Percentiles rank a stretch among this genome's conserved stretches.
Evolutionary conservation across 2,329 filamentous ascomycete species (phyloP).

Genomic region (Claviceps sp.): DNA sequence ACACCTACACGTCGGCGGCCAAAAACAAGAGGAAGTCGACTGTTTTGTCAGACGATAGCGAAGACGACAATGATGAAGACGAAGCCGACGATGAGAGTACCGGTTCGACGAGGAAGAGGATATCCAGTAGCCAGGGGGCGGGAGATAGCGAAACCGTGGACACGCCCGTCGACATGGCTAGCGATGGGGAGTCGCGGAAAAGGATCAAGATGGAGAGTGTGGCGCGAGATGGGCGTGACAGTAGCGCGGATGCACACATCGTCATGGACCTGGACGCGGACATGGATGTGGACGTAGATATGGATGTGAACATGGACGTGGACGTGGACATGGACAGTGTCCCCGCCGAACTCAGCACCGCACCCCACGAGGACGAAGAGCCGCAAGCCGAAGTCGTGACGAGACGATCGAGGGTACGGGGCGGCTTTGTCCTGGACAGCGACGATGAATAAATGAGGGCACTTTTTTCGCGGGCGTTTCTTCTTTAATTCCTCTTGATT

Average conservation of each 20-base stretch:
- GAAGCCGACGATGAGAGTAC: slow-evolving; percentile 13
- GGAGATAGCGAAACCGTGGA: slow-evolving; percentile 15
- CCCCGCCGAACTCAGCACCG: not conserved
- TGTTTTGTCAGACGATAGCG: slow-evolving; percentile 14
- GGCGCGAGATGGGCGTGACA: slow-evolving; percentile 12
- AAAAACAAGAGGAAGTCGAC: slow-evolving; percentile 17
- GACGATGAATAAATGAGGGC: slow-evolving; percentile 30
- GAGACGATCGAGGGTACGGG: slow-evolving; percentile 31
- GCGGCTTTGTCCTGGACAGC: slow-evolving; percentile 45
- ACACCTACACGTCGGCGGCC: slow-evolving; percentile 7
- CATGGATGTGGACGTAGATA: slow-evolving; percentile 10
- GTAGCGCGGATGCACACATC: slow-evolving; percentile 12
- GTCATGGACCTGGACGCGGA: slow-evolving; percentile 15
- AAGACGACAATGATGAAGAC: slow-evolving; percentile 7
- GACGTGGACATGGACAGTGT: slow-evolving; percentile 13
- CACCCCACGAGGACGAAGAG: slow-evolving; percentile 5
- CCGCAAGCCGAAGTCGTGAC: slow-evolving; percentile 15
- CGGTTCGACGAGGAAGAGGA: slow-evolving; percentile 9
- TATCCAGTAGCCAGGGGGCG: slow-evolving; percentile 7
- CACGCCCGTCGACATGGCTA: slow-evolving; percentile 15
- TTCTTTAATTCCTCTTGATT: not conserved
- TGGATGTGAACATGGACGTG: slow-evolving; percentile 16
- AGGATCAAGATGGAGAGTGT: slow-evolving; percentile 16
- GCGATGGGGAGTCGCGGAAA: slow-evolving; percentile 23
- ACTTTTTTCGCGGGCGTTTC: not conserved